Percentiles rank a stretch among this genome's conserved stretches.
Conservation (phyloP, 352 stramenopile genomes). For the Globisporangium canariense region DNA sequence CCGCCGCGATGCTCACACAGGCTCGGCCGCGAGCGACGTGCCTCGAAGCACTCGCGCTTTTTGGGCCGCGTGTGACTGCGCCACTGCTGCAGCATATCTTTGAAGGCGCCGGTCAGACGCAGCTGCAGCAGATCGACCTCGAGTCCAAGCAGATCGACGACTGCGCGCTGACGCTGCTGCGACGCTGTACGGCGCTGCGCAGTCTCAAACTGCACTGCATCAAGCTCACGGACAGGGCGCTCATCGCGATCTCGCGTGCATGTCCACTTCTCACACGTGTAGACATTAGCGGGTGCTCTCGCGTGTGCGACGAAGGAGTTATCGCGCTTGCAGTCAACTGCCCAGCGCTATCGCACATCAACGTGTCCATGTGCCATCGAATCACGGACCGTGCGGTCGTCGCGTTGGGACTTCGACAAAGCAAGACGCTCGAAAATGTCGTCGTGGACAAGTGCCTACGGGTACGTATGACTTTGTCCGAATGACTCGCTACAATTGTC, state of each 20-base stretch:
- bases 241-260: slow-evolving; percentile 37
- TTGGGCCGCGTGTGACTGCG: slow-evolving; percentile 52
- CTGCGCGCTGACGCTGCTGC: slow-evolving; percentile 33
- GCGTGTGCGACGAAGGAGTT: slow-evolving; percentile 77
- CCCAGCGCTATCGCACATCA: slow-evolving; percentile 40
- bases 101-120: slow-evolving; percentile 27
- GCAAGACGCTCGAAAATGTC: slow-evolving; percentile 33
- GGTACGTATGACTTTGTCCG: slow-evolving; percentile 21
- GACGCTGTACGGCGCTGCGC: slow-evolving; percentile 31
- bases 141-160: slow-evolving; percentile 77
- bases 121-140: slow-evolving; percentile 49
- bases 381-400: slow-evolving; percentile 70
- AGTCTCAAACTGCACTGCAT: slow-evolving; percentile 62
- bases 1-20: slow-evolving; percentile 28
- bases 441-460: slow-evolving; percentile 65
- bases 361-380: slow-evolving; percentile 79
- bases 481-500: background rate
- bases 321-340: slow-evolving; percentile 59
- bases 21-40: slow-evolving; percentile 21
- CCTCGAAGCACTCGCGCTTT: slow-evolving; percentile 52
- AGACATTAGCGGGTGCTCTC: slow-evolving; percentile 70
- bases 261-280: slow-evolving; percentile 45
- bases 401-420: slow-evolving; percentile 39
- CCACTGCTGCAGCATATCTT: slow-evolving; percentile 42
- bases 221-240: slow-evolving; percentile 57